These are phyloP conservation scores for Papiliotrema flavescens DNA, from an alignment of 1,284 basidiomycete genomes.

Conservation along the genomic window DNA sequence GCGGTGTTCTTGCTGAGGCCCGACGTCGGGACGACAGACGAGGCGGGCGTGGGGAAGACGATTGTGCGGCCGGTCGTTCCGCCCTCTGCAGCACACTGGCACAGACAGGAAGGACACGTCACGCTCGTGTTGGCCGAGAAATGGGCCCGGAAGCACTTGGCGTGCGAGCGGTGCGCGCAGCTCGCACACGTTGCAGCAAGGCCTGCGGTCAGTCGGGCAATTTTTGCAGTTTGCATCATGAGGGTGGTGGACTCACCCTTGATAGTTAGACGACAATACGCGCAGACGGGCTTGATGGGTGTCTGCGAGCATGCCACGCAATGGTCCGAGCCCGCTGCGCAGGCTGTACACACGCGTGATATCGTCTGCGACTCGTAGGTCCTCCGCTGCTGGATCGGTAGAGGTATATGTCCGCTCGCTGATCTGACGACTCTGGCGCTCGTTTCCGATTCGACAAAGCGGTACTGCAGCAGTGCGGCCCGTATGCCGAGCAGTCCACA, in stretches of 20 bases:
- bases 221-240: neutral
- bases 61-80: constrained; percentile 15
- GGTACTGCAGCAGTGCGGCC: constrained; percentile 62
- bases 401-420: constrained; percentile 4
- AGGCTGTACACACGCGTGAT: constrained; percentile 18
- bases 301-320: constrained; percentile 57
- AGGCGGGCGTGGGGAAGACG: neutral
- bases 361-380: neutral
- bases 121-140: constrained; percentile 12
- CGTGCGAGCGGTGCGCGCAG: constrained; percentile 65
- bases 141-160: constrained; percentile 53
- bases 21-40: neutral
- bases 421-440: neutral
- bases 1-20: neutral
- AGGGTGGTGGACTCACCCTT: constrained; percentile 56
- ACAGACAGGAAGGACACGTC: constrained; percentile 39
- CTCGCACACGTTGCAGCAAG: constrained; percentile 64
- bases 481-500: constrained; percentile 67
- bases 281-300: constrained; percentile 57
- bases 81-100: constrained; percentile 23
- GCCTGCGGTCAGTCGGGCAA: constrained; percentile 50
- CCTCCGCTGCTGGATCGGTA: neutral
- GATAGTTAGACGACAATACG: constrained; percentile 71
- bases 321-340: constrained; percentile 14
- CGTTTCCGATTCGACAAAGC: constrained; percentile 22